A percentile compares a stretch with the other conserved stretches of the same genome.
phyloP scores from a whole-genome alignment of 2,329 filamentous ascomycete species.

The Ophiobolus disseminans region DNA sequence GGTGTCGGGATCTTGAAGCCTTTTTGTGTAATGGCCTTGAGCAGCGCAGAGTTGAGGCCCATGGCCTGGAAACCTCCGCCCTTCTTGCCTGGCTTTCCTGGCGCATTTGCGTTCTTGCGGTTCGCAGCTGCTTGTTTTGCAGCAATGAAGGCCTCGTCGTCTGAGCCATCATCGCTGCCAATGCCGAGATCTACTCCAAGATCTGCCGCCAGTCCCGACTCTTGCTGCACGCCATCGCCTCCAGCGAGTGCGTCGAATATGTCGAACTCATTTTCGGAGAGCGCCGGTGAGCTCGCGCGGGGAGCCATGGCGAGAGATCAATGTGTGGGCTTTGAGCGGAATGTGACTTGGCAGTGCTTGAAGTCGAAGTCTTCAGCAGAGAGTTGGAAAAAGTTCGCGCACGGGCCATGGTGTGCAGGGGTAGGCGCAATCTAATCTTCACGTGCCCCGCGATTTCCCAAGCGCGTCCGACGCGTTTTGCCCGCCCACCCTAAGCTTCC shows the following conservation, averaged over 20 bases:
- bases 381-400: slow-evolving; percentile 31
- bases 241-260: slow-evolving; percentile 81
- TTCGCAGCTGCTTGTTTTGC: slow-evolving; percentile 86
- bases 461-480: slow-evolving; percentile 42
- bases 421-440: slow-evolving; percentile 9
- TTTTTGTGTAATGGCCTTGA: slow-evolving; percentile 91
- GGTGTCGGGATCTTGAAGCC: slow-evolving; percentile 96
- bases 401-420: slow-evolving; percentile 33
- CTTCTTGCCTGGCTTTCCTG: slow-evolving; percentile 88
- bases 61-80: slow-evolving; percentile 96
- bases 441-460: slow-evolving; percentile 30
- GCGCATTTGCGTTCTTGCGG: slow-evolving; percentile 74
- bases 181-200: slow-evolving; percentile 45
- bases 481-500: slow-evolving; percentile 1
- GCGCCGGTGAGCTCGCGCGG: slow-evolving; percentile 78
- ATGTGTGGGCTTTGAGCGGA: slow-evolving; percentile 7
- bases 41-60: slow-evolving; percentile 80
- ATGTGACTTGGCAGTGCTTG: slow-evolving; percentile 17
- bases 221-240: slow-evolving; percentile 58
- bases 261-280: slow-evolving; percentile 90
- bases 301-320: slow-evolving; percentile 65
- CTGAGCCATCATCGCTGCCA: slow-evolving; percentile 64
- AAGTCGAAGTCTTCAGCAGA: slow-evolving; percentile 6
- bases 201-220: slow-evolving; percentile 44
- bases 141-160: slow-evolving; percentile 90